Conservation (phyloP, 179 eudicot genomes). For the Spergularia azorica region DNA sequence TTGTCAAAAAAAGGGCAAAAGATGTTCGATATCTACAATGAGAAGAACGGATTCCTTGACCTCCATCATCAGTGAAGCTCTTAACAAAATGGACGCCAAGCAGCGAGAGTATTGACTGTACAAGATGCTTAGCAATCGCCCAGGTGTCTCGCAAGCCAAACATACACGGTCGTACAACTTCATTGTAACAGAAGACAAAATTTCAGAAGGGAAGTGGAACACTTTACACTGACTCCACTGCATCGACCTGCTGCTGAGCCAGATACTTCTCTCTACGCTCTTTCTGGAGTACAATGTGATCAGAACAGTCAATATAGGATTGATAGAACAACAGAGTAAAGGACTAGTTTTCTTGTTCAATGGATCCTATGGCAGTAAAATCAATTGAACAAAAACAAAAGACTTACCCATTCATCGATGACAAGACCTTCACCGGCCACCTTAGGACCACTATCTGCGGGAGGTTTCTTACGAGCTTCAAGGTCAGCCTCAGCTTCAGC, state of each 20-base stretch:
- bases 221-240: slow-evolving; percentile 55
- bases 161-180: neutral
- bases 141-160: slow-evolving; percentile 10
- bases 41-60: slow-evolving; percentile 9
- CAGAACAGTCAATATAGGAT: neutral
- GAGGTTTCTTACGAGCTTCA: slow-evolving; percentile 75
- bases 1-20: slow-evolving; percentile 13
- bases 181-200: slow-evolving; percentile 7
- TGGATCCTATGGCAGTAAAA: neutral
- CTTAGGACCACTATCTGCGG: slow-evolving; percentile 53
- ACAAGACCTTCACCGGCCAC: slow-evolving; percentile 83
- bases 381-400: too few species aligned
- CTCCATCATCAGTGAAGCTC: slow-evolving; percentile 11
- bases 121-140: slow-evolving; percentile 21
- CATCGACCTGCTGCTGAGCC: slow-evolving; percentile 84
- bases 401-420: slow-evolving; percentile 86
- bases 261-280: slow-evolving; percentile 87
- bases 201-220: slow-evolving; percentile 14
- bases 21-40: slow-evolving; percentile 23
- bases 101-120: slow-evolving; percentile 30
- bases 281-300: slow-evolving; percentile 46
- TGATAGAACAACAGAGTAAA: neutral
- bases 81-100: slow-evolving; percentile 17
- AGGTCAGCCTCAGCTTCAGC: slow-evolving; percentile 82
- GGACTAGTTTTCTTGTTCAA: neutral